Evolutionary conservation across 257 asterid species (phyloP), one percentile per base, ranked within the genome.

Genomic region (Galeopsis tetrahit): DNA sequence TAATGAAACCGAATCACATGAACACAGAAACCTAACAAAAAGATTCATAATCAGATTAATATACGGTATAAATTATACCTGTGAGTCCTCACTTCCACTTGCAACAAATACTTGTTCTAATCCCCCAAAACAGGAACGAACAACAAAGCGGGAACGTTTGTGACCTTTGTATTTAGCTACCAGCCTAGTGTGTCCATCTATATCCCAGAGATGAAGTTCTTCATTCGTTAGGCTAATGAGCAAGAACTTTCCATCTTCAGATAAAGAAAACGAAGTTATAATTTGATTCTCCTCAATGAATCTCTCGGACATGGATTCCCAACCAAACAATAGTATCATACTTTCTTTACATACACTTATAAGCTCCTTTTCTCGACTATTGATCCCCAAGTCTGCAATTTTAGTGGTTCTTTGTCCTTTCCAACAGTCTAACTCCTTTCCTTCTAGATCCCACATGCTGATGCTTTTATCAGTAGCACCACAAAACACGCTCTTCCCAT

Each of bases 71-170:
- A 21, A 1, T 21, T 21, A 17, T 63, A 94, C 99, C 97, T 82
- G 93, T 36, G 99, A 89, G 83, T 94, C 95, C 82, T 94, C 99
- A 15, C 99, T 94, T 63, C 99, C 99, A 63, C 99, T 91, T 62
- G 97, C 95, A 57, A 94, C 76, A 64, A 94, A 94, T 61, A 92
- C 86, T 79, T 91, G 93, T 11, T 85, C 90, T 38, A 84, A 70
- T 69, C 99, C 98, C 64, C 98, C 99, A 46, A 94, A 88, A 78
- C 99, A 94, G 13, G 97, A 88, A 81, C 92, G 86, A 28, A 94
- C 87, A 11, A 94, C 86, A 69, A 79, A 94, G 42, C 99, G 96
- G 21, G 88, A 66, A n/a, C 91, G 91, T 70, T 78, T 91, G 82
- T 93, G 97, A 68, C 99, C 98, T 82, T 80, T 87, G 85, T 83